These are phyloP conservation scores for Penicillium steckii DNA, from an alignment of 495 filamentous ascomycete species.

Conservation along the genomic window DNA sequence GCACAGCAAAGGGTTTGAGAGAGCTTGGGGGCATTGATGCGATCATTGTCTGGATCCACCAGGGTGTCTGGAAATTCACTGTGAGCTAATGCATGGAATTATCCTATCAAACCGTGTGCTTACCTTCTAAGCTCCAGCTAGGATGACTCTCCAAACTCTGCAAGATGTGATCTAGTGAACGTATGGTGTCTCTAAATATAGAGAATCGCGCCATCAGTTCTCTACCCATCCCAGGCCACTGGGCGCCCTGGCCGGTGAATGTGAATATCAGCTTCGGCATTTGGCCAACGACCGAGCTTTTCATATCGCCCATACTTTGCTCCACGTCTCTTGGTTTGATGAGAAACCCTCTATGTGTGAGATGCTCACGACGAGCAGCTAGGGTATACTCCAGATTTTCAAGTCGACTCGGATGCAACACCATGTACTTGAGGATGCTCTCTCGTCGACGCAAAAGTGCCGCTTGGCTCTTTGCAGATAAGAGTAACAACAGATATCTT, in stretches of 20 bases:
- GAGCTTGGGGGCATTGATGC: slow-evolving; percentile 17
- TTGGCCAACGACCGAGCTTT: background rate
- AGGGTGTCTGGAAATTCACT: slow-evolving; percentile 3
- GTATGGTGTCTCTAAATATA: slow-evolving; percentile 18
- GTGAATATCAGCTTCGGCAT: background rate
- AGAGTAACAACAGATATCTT: too few relatives aligned
- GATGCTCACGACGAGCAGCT: slow-evolving; percentile 1
- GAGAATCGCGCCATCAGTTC: slow-evolving; percentile 23
- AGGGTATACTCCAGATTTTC: slow-evolving; percentile 13
- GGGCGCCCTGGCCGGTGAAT: slow-evolving; percentile 39
- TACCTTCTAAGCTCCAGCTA: slow-evolving; percentile 23
- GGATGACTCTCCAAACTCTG: slow-evolving; percentile 11
- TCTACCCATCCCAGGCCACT: slow-evolving; percentile 39
- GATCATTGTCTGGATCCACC: background rate
- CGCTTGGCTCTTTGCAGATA: too few relatives aligned
- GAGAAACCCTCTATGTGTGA: slow-evolving; percentile 12
- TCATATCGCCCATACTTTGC: too few relatives aligned
- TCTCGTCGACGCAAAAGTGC: too few relatives aligned
- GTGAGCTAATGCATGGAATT: slow-evolving; percentile 2
- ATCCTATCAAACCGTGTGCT: background rate
- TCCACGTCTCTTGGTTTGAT: too few relatives aligned
- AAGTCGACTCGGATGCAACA: too few relatives aligned
- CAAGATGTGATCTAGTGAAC: slow-evolving; percentile 15
- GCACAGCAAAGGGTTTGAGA: slow-evolving; percentile 46
- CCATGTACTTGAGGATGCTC: too few relatives aligned